A percentile compares a stretch with the other conserved stretches of the same genome.
These are phyloP conservation scores for Blastomyces gilchristii DNA, from an alignment of 2,329 filamentous ascomycete genomes.

Conservation along the genomic window DNA sequence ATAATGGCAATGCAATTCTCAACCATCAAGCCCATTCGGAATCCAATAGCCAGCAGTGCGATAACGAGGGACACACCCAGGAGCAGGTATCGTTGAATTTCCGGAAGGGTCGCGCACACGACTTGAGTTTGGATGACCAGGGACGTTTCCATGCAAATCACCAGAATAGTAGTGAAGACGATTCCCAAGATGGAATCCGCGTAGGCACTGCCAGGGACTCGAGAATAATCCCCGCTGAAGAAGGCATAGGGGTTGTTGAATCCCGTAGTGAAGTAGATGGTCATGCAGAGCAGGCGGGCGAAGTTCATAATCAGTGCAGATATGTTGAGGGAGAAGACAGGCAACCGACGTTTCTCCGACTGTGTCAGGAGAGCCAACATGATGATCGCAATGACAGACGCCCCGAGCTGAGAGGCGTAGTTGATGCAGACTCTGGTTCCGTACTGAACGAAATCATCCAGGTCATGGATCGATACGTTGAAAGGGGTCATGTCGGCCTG, in stretches of 20 bases:
- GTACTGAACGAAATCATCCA: slow-evolving; percentile 41
- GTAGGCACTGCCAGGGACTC: slow-evolving; percentile 38
- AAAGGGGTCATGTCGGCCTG: slow-evolving; percentile 36
- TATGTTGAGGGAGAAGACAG: slow-evolving; percentile 57
- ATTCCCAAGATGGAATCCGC: slow-evolving; percentile 40
- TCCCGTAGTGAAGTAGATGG: slow-evolving; percentile 50
- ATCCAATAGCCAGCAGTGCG: slow-evolving; percentile 42
- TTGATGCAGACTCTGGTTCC: slow-evolving; percentile 47
- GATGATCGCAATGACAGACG: slow-evolving; percentile 54
- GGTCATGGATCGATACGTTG: slow-evolving; percentile 30
- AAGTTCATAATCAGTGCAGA: slow-evolving; percentile 51
- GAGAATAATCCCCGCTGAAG: slow-evolving; percentile 46
- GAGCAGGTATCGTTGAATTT: slow-evolving; percentile 36
- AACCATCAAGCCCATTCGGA: slow-evolving; percentile 45
- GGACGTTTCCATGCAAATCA: slow-evolving; percentile 47
- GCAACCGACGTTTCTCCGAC: slow-evolving; percentile 51
- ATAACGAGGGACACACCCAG: slow-evolving; percentile 40
- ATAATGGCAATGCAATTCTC: slow-evolving; percentile 38
- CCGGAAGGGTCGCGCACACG: slow-evolving; percentile 45
- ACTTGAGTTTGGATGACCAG: slow-evolving; percentile 54
- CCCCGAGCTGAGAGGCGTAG: slow-evolving; percentile 61
- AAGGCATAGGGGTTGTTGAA: slow-evolving; percentile 49
- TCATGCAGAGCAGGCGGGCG: slow-evolving; percentile 38
- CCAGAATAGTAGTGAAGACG: slow-evolving; percentile 44
- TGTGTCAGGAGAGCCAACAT: slow-evolving; percentile 59